Percentiles rank a stretch among this genome's conserved stretches.
phyloP scores from a whole-genome alignment of 306 rosid genomes.

The Cucumis cinereus region DNA sequence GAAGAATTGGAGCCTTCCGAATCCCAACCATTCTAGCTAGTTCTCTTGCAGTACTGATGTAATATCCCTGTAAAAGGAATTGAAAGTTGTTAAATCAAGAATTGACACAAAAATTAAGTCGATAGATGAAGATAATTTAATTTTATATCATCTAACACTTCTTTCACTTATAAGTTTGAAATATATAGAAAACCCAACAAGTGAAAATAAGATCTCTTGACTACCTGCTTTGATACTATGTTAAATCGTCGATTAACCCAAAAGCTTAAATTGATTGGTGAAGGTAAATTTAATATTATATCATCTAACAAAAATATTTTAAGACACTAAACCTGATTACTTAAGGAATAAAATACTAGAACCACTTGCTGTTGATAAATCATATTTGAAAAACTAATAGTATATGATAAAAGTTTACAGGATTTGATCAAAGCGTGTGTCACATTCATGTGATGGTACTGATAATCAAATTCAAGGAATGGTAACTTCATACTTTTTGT shows the following conservation, averaged over 20 bases:
- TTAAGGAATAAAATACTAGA: not conserved
- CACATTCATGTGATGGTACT: not conserved
- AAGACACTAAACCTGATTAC: not conserved
- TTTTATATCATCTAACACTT: too few species aligned
- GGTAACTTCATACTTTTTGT: not conserved
- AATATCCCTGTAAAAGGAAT: conserved; percentile 41
- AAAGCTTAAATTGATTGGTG: too few species aligned
- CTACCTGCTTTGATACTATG: too few species aligned
- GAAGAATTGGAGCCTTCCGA: conserved; percentile 66
- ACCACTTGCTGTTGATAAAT: not conserved
- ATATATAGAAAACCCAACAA: too few species aligned
- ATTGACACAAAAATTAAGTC: too few species aligned
- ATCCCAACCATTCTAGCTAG: conserved; percentile 77
- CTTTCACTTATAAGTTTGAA: too few species aligned
- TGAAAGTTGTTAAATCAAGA: too few species aligned
- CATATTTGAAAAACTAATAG: not conserved
- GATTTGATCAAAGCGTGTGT: not conserved
- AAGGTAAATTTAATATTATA: too few species aligned
- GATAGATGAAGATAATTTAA: too few species aligned
- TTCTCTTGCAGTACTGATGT: conserved; percentile 71
- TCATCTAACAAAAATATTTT: not conserved
- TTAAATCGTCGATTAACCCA: too few species aligned
- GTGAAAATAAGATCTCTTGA: too few species aligned
- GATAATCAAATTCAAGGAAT: not conserved
- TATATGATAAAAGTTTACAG: not conserved